phyloP scores from a whole-genome alignment of 1,284 basidiomycete species.

The Inonotus obliquus region DNA sequence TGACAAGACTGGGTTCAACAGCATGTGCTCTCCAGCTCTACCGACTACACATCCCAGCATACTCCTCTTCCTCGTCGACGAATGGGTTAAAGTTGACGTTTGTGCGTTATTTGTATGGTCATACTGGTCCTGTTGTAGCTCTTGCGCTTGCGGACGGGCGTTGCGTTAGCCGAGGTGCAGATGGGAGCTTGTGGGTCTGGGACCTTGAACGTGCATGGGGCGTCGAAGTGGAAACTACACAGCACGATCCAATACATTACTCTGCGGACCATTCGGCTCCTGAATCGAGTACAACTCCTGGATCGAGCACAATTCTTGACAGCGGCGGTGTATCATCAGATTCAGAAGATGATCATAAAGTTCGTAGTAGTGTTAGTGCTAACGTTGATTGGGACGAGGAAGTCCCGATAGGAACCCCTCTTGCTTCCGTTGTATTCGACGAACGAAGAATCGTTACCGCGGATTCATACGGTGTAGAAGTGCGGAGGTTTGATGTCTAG shows the following conservation, averaged over 20 bases:
- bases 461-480: constrained; percentile 44
- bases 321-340: background rate
- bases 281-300: background rate
- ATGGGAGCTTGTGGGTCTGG: constrained; percentile 79
- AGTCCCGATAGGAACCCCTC: constrained; percentile 23
- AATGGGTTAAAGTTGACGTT: constrained; percentile 50
- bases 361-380: constrained; percentile 17
- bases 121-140: constrained; percentile 57
- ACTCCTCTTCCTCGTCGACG: constrained; percentile 21
- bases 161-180: constrained; percentile 64
- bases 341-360: background rate
- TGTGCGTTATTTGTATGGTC: constrained; percentile 64
- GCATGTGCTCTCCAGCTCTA: constrained; percentile 61
- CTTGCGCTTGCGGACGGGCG: constrained; percentile 73
- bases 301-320: background rate
- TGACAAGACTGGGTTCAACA: constrained; percentile 21
- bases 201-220: constrained; percentile 68
- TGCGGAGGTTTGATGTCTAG: constrained; percentile 66
- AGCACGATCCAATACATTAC: background rate
- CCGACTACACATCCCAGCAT: constrained; percentile 54
- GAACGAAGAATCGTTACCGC: constrained; percentile 65
- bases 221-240: constrained; percentile 44
- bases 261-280: background rate
- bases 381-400: constrained; percentile 14
- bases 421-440: constrained; percentile 61